phyloP scores from a whole-genome alignment of 371 early-diverging fungal genomes.

The Amoeboaphelidium protococcarum region DNA sequence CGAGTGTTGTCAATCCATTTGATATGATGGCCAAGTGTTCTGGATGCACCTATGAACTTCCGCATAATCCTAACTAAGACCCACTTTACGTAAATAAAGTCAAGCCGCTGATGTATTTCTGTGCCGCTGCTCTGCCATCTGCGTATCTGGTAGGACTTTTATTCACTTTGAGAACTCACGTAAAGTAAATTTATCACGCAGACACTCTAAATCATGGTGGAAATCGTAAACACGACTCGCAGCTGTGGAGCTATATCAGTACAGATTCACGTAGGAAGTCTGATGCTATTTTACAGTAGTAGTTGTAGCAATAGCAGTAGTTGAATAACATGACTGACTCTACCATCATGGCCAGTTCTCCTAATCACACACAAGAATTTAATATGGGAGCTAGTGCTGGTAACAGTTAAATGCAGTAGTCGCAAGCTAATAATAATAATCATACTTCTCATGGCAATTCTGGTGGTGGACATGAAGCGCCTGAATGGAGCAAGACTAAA shows the following conservation, averaged over 20 bases:
- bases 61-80: conserved; percentile 37
- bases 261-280: too few relatives aligned
- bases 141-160: conserved; percentile 72
- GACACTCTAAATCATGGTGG: too few relatives aligned
- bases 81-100: conserved; percentile 51
- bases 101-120: conserved; percentile 60
- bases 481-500: conserved; percentile 67
- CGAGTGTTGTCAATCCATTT: neutral
- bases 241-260: too few relatives aligned
- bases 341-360: too few relatives aligned
- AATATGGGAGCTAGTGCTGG: too few relatives aligned
- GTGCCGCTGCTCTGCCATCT: conserved; percentile 52
- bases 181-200: conserved; percentile 39
- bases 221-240: neutral
- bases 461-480: conserved; percentile 60
- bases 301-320: too few relatives aligned
- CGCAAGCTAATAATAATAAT: too few relatives aligned
- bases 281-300: too few relatives aligned
- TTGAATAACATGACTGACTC: too few relatives aligned
- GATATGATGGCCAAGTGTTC: conserved; percentile 14
- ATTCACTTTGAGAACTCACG: conserved; percentile 78
- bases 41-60: conserved; percentile 29
- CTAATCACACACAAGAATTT: too few relatives aligned
- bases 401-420: too few relatives aligned
- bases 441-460: conserved; percentile 7